Conservation (phyloP, 768 basidiomycete genomes). For the Thelephora ganbajun region DNA sequence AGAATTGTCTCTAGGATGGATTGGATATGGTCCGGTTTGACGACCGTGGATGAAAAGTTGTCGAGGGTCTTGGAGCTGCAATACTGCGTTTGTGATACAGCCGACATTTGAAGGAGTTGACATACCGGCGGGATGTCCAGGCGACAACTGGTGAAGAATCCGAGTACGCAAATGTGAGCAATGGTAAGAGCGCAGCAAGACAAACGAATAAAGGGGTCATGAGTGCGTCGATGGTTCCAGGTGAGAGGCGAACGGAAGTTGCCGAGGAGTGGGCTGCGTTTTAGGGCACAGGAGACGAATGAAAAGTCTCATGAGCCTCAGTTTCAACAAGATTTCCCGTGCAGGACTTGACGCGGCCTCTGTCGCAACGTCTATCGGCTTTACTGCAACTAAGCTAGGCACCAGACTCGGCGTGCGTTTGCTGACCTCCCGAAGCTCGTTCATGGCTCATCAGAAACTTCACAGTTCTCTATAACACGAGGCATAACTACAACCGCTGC, state of each 20-base stretch:
- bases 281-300: background rate
- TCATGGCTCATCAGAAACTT: conserved; percentile 2
- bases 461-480: conserved; percentile 56
- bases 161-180: conserved; percentile 40
- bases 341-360: conserved; percentile 57
- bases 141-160: conserved; percentile 51
- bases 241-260: background rate
- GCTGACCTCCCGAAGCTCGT: background rate
- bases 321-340: conserved; percentile 31
- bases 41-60: conserved; percentile 6
- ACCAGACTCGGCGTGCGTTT: conserved; percentile 55
- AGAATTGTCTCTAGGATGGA: conserved; percentile 31
- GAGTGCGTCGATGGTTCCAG: background rate
- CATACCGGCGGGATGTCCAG: conserved; percentile 60
- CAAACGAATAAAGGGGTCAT: background rate
- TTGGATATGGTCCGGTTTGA: conserved; percentile 6
- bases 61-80: conserved; percentile 36
- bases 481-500: conserved; percentile 44
- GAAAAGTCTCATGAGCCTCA: conserved; percentile 13
- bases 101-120: background rate
- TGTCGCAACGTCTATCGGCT: conserved; percentile 46
- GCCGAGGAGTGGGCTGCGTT: background rate
- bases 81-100: background rate
- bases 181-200: conserved; percentile 29
- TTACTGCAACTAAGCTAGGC: conserved; percentile 49